Conservation (phyloP, 345 rosid species). For the Populus davidiana region DNA sequence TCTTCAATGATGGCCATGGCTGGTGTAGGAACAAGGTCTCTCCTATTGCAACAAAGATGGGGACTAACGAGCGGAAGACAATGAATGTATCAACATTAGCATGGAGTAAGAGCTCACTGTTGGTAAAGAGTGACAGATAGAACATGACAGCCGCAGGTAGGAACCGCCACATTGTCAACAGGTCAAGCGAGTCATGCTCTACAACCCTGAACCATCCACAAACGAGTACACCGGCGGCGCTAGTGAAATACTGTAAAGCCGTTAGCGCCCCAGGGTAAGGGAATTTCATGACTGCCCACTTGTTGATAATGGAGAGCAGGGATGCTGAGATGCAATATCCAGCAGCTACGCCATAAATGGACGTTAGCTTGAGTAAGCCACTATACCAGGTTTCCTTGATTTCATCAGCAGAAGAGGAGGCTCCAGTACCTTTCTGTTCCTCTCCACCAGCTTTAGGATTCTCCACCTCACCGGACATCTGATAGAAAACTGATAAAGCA, state of each 20-base stretch:
- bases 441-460: constrained; percentile 27
- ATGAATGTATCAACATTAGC: constrained; percentile 97
- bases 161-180: constrained; percentile 86
- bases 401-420: constrained; percentile 11
- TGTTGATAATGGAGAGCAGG: constrained; percentile 89
- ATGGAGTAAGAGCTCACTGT: constrained; percentile 94
- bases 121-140: constrained; percentile 87
- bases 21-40: constrained; percentile 78
- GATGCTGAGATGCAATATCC: constrained; percentile 96
- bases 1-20: constrained; percentile 85
- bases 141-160: constrained; percentile 91
- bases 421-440: constrained; percentile 19
- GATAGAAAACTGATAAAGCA: not conserved
- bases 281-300: constrained; percentile 96
- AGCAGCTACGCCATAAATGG: constrained; percentile 74
- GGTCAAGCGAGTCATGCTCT: constrained; percentile 67
- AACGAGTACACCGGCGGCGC: constrained; percentile 74
- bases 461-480: constrained; percentile 44
- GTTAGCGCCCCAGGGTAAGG: constrained; percentile 97
- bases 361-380: constrained; percentile 51
- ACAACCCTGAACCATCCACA: constrained; percentile 56
- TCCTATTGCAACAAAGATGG: constrained; percentile 87
- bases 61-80: constrained; percentile 88
- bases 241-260: constrained; percentile 84
- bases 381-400: constrained; percentile 40